Conservation (phyloP, 805 yeast genomes). For the Nakazawaea peltata region DNA sequence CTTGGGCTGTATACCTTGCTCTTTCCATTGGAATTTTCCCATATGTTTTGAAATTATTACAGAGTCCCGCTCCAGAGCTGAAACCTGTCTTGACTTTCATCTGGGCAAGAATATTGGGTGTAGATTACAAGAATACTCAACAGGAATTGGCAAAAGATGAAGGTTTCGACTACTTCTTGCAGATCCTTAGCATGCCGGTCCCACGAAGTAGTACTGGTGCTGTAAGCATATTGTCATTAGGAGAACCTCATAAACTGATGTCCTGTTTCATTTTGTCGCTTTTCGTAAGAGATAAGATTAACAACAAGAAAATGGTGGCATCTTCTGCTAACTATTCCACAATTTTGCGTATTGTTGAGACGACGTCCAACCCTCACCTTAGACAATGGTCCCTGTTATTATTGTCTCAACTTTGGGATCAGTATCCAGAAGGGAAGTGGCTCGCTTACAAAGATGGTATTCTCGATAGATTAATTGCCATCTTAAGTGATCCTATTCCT, state of each 20-base stretch:
- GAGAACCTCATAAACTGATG: conserved; percentile 88
- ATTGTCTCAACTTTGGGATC: conserved; percentile 68
- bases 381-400: conserved; percentile 90
- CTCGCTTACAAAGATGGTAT: conserved; percentile 60
- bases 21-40: conserved; percentile 94
- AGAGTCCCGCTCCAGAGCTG: conserved; percentile 91
- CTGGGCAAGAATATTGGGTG: conserved; percentile 97
- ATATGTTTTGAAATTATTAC: conserved; percentile 80
- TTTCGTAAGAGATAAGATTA: conserved; percentile 71
- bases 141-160: conserved; percentile 87
- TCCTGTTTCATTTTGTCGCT: conserved; percentile 85
- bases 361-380: conserved; percentile 74
- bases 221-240: conserved; percentile 16
- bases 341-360: conserved; percentile 54
- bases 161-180: conserved; percentile 81
- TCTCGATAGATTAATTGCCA: conserved; percentile 42
- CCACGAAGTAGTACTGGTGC: conserved; percentile 16
- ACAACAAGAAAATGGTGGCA: conserved; percentile 76
- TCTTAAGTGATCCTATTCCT: conserved; percentile 84
- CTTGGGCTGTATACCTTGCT: conserved; percentile 95
- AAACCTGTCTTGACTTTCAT: conserved; percentile 92
- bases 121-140: conserved; percentile 84
- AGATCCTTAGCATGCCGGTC: conserved; percentile 50
- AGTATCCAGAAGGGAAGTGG: conserved; percentile 67
- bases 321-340: conserved; percentile 65